phyloP scores from a whole-genome alignment of 75 land plant species.

The Cryptomeria japonica region DNA sequence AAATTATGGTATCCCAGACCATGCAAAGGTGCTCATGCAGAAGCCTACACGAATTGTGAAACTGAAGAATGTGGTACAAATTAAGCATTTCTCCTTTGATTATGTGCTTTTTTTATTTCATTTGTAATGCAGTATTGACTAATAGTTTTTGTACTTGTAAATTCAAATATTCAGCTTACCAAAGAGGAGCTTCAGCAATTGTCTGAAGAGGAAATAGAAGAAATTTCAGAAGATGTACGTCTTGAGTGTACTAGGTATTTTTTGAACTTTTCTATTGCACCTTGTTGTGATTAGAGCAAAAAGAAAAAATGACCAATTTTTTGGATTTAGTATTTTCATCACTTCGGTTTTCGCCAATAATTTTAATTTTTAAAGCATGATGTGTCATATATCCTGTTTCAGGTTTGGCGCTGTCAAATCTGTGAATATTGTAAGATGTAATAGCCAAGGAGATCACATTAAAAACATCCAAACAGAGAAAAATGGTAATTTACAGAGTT shows the following conservation, averaged over 20 bases:
- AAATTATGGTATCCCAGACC: slow-evolving; percentile 73
- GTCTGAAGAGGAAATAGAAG: slow-evolving; percentile 62
- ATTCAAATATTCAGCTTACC: slow-evolving; percentile 38
- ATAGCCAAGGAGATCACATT: not conserved
- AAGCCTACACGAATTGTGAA: slow-evolving; percentile 69
- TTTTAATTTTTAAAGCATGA: not conserved
- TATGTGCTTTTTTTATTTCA: not conserved
- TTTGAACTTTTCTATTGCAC: not conserved
- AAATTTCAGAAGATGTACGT: slow-evolving; percentile 80
- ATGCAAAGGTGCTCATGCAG: slow-evolving; percentile 70
- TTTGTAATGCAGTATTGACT: not conserved
- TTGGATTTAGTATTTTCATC: not conserved
- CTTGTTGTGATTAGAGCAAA: not conserved
- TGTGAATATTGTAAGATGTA: slow-evolving; percentile 51
- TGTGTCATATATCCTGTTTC: slow-evolving; percentile 6
- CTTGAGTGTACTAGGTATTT: slow-evolving; percentile 81
- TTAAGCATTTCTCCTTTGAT: not conserved
- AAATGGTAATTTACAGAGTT: not conserved
- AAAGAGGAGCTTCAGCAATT: slow-evolving; percentile 45
- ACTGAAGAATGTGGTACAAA: slow-evolving; percentile 80
- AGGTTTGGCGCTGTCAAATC: slow-evolving; percentile 96
- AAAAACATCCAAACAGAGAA: not conserved
- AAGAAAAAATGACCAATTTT: not conserved
- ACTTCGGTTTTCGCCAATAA: not conserved
- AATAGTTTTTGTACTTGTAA: slow-evolving; percentile 2